Percentiles rank a stretch among this genome's conserved stretches.
Evolutionary conservation across 768 basidiomycete genomes (phyloP).

Genomic region (Lanmaoa pseudosensibilis): DNA sequence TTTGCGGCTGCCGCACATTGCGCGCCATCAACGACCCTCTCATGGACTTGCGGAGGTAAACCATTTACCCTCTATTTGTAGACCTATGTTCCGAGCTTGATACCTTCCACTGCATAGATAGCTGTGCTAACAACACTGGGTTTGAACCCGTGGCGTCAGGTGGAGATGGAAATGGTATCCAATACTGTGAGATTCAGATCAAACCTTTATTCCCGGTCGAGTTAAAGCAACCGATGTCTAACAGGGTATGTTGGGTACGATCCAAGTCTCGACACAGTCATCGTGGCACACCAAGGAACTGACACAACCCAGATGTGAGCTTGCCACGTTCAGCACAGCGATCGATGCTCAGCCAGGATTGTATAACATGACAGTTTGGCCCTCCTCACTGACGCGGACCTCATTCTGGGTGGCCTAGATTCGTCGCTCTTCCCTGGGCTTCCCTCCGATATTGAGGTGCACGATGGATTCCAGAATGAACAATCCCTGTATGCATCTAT

Average conservation of each 20-base stretch:
- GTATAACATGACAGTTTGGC: conserved; percentile 29
- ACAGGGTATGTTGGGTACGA: conserved; percentile 41
- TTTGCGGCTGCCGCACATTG: conserved; percentile 55
- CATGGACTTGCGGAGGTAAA: conserved; percentile 56
- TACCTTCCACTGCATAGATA: conserved; percentile 19
- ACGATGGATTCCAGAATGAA: conserved; percentile 44
- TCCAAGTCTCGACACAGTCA: conserved; percentile 32
- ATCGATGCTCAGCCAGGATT: conserved; percentile 20
- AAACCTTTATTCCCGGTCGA: too few relatives aligned
- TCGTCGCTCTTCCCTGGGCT: conserved; percentile 48
- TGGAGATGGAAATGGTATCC: conserved; percentile 41
- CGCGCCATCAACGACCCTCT: conserved; percentile 34
- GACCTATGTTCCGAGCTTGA: not conserved
- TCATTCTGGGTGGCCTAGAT: conserved; percentile 35
- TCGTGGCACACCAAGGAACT: conserved; percentile 38
- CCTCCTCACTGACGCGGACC: conserved; percentile 40
- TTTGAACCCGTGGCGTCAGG: conserved; percentile 48
- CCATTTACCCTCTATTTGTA: not conserved
- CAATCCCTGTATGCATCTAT: conserved; percentile 41
- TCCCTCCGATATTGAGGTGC: conserved; percentile 38
- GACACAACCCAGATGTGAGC: conserved; percentile 34
- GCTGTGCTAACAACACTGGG: conserved; percentile 42
- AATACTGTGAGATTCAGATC: conserved; percentile 40
- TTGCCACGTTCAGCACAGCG: conserved; percentile 37
- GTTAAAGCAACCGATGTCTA: not conserved